These are phyloP conservation scores for Prunus mongolica DNA, from an alignment of 306 rosid species.

Conservation along the genomic window DNA sequence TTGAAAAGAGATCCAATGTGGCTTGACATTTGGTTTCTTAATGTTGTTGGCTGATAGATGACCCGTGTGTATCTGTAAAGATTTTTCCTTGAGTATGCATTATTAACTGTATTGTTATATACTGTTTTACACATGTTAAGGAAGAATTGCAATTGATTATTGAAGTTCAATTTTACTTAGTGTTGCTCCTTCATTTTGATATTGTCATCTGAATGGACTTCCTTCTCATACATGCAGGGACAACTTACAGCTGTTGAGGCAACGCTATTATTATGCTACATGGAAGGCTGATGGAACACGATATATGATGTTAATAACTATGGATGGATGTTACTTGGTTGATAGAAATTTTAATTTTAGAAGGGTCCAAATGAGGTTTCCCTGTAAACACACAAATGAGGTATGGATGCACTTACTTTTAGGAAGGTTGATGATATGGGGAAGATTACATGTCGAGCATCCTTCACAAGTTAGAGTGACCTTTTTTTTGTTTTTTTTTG, in stretches of 20 bases:
- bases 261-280: conserved; percentile 94
- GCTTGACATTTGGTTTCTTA: neutral
- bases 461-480: conserved; percentile 36
- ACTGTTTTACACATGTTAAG: neutral
- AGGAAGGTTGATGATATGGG: conserved; percentile 4
- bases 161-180: conserved; percentile 1
- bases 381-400: conserved; percentile 70
- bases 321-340: conserved; percentile 91
- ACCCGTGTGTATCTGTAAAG: neutral
- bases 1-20: neutral
- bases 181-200: conserved; percentile 14
- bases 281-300: conserved; percentile 99
- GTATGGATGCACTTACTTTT: conserved; percentile 41
- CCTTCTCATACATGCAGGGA: conserved; percentile 56
- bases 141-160: neutral
- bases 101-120: neutral
- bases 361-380: conserved; percentile 97
- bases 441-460: neutral
- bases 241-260: conserved; percentile 80
- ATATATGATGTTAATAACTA: conserved; percentile 89
- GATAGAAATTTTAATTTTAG: conserved; percentile 84
- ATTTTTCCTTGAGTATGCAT: neutral
- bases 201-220: conserved; percentile 12
- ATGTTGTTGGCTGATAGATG: neutral
- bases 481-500: conserved; percentile 1